Evolutionary conservation across 148 eudicot species (phyloP).

Genomic region (Nepenthes mirabilis): DNA sequence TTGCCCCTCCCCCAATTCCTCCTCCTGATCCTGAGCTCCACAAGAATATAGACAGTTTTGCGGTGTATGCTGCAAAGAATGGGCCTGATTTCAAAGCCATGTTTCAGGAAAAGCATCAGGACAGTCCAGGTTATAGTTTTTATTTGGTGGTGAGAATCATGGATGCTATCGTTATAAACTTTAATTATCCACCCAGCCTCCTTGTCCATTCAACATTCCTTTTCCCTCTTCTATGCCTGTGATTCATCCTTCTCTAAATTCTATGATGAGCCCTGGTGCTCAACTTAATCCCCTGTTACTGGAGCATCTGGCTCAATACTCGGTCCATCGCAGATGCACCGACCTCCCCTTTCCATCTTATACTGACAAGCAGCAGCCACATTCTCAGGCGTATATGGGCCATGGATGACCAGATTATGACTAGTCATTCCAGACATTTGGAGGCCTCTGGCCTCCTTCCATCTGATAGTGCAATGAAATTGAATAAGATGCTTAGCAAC

Average conservation of each 20-base stretch:
- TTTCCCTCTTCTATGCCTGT: slow-evolving; percentile 50
- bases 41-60: slow-evolving; percentile 81
- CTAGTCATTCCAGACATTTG: slow-evolving; percentile 41
- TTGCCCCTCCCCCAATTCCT: slow-evolving; percentile 63
- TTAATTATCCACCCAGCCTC: slow-evolving; percentile 48
- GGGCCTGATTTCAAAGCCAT: slow-evolving; percentile 93
- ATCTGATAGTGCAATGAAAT: slow-evolving; percentile 80
- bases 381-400: slow-evolving; percentile 54
- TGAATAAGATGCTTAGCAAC: slow-evolving; percentile 66
- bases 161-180: slow-evolving; percentile 85
- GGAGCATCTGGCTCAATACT: slow-evolving; percentile 27
- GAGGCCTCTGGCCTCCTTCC: slow-evolving; percentile 91
- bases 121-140: slow-evolving; percentile 79
- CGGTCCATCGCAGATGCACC: slow-evolving; percentile 54
- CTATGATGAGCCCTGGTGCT: too few relatives aligned
- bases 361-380: slow-evolving; percentile 57
- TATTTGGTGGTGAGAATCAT: slow-evolving; percentile 93
- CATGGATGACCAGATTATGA: slow-evolving; percentile 65
- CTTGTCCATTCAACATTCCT: slow-evolving; percentile 55
- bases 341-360: slow-evolving; percentile 48
- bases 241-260: slow-evolving; percentile 45
- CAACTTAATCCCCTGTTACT: slow-evolving; percentile 32
- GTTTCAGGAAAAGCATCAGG: slow-evolving; percentile 76
- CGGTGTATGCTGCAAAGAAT: slow-evolving; percentile 75
- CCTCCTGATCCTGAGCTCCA: slow-evolving; percentile 93